Evolutionary conservation across 2,329 filamentous ascomycete species (phyloP).

Genomic region (Colletotrichum eremochloae): DNA sequence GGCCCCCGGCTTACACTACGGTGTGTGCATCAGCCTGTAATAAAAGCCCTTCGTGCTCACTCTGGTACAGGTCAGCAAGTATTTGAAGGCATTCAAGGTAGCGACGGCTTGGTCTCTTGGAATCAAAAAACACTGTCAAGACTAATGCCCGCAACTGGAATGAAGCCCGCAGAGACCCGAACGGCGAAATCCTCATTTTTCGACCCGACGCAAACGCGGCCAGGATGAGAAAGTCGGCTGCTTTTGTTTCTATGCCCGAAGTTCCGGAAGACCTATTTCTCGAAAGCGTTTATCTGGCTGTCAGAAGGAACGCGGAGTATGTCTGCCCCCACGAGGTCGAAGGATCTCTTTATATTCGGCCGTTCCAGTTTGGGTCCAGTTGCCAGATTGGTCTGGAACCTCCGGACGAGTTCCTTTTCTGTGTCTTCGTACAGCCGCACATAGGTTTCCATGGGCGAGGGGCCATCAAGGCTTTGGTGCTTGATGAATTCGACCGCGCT

Average conservation of each 20-base stretch:
- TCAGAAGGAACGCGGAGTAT: constrained; percentile 74
- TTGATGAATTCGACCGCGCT: constrained; percentile 78
- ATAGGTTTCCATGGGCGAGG: constrained; percentile 49
- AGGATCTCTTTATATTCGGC: constrained; percentile 76
- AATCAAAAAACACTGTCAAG: neutral
- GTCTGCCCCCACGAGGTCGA: constrained; percentile 74
- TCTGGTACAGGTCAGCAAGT: constrained; percentile 12
- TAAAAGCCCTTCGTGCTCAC: neutral
- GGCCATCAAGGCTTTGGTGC: constrained; percentile 71
- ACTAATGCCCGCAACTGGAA: neutral
- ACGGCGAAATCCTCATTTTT: constrained; percentile 16
- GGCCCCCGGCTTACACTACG: constrained; percentile 19
- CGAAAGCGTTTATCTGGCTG: constrained; percentile 70
- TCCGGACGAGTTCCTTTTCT: constrained; percentile 73
- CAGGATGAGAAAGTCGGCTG: constrained; percentile 16
- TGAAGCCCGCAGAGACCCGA: constrained; percentile 1
- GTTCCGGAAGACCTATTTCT: constrained; percentile 72
- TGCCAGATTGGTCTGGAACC: constrained; percentile 19
- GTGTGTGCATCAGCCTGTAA: neutral
- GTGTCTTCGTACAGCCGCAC: constrained; percentile 73
- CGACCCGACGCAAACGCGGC: constrained; percentile 5
- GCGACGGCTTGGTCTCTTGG: neutral
- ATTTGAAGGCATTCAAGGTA: constrained; percentile 25
- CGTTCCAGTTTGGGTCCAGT: constrained; percentile 69
- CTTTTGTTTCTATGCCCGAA: constrained; percentile 69